Evolutionary conservation across 345 rosid genomes (phyloP).

Genomic region (Pseudoturritis turrita): DNA sequence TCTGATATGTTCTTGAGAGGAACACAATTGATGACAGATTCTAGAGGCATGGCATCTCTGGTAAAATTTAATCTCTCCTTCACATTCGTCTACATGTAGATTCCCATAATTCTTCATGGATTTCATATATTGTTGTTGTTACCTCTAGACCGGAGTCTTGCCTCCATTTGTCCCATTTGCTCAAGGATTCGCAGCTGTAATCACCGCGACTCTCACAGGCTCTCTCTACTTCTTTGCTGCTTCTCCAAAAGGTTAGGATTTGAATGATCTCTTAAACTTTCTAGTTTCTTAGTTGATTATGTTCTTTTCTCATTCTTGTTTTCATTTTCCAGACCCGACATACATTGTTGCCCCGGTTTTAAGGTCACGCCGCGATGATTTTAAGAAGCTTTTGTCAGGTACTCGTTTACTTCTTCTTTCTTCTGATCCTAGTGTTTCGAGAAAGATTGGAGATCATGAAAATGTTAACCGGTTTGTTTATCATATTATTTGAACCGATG

Average conservation of each 20-base stretch:
- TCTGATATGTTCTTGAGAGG: conserved; percentile 86
- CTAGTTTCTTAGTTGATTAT: neutral
- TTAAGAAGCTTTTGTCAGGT: conserved; percentile 93
- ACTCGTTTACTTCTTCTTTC: conserved; percentile 2
- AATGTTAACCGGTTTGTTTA: neutral
- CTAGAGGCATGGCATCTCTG: conserved; percentile 82
- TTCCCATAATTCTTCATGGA: neutral
- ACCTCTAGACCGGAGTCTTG: conserved; percentile 64
- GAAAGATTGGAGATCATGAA: neutral
- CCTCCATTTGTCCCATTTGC: conserved; percentile 99
- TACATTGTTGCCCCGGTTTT: conserved; percentile 83
- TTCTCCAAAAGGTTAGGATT: conserved; percentile 77
- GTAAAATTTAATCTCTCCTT: conserved; percentile 33
- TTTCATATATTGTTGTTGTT: neutral
- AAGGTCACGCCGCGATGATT: conserved; percentile 61
- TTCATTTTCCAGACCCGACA: conserved; percentile 62
- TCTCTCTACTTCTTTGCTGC: conserved; percentile 85
- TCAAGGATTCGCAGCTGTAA: conserved; percentile 91
- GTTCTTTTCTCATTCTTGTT: conserved; percentile 12
- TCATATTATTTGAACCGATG: neutral
- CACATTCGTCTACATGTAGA: too few species aligned
- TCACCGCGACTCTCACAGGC: conserved; percentile 87
- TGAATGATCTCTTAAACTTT: neutral
- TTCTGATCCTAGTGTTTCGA: neutral
- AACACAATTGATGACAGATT: conserved; percentile 56